These are phyloP conservation scores for Coniferiporia weirii DNA, from an alignment of 1,284 basidiomycete species.

Conservation along the genomic window DNA sequence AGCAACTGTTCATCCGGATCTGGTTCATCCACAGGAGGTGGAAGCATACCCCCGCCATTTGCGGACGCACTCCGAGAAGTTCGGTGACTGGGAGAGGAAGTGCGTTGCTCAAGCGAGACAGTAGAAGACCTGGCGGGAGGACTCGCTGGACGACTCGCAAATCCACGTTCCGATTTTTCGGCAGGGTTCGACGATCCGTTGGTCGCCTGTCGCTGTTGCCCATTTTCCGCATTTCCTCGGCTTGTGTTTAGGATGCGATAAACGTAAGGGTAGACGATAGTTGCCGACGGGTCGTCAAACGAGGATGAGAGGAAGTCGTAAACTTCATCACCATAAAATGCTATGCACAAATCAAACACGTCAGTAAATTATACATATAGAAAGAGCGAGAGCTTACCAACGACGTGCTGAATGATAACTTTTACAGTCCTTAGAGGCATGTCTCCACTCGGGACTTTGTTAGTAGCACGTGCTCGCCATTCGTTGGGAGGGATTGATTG, in stretches of 20 bases:
- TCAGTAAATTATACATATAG: conserved; percentile 9
- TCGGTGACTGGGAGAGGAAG: conserved; percentile 54
- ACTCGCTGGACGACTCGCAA: conserved; percentile 13
- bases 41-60: conserved; percentile 39
- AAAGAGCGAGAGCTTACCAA: conserved; percentile 57
- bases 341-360: conserved; percentile 35
- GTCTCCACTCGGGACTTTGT: conserved; percentile 90
- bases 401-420: conserved; percentile 93
- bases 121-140: conserved; percentile 16
- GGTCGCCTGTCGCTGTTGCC: conserved; percentile 12
- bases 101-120: conserved; percentile 46
- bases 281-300: conserved; percentile 78
- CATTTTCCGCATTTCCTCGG: conserved; percentile 37
- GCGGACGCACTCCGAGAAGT: conserved; percentile 65
- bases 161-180: conserved; percentile 8
- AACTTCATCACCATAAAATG: conserved; percentile 74
- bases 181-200: conserved; percentile 13
- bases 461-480: conserved; percentile 88
- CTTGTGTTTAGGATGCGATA: conserved; percentile 78
- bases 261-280: conserved; percentile 80
- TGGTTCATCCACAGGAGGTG: conserved; percentile 59
- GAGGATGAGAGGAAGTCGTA: conserved; percentile 75
- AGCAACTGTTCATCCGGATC: conserved; percentile 77
- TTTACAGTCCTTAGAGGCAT: conserved; percentile 98
- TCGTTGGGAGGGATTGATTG: conserved; percentile 93